Evolutionary conservation across 257 asterid species (phyloP).

Genomic region (Asclepias syriaca): DNA sequence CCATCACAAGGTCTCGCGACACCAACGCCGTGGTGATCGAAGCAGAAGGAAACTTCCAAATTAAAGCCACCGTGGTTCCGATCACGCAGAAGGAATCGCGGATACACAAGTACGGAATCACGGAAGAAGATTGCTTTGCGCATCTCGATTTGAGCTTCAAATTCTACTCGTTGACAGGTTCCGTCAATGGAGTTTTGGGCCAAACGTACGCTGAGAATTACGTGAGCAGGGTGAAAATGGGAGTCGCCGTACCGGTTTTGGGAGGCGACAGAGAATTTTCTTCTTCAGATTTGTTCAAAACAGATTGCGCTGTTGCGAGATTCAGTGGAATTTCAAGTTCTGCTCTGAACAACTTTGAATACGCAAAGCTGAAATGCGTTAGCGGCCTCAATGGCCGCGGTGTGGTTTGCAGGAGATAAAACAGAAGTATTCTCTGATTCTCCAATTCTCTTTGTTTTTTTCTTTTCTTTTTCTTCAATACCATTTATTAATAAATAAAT

Average conservation of each 20-base stretch:
- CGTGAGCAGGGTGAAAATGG: conserved; percentile 70
- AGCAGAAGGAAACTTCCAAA: conserved; percentile 70
- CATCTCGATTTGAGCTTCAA: conserved; percentile 81
- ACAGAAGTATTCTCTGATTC: neutral
- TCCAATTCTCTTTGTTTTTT: neutral
- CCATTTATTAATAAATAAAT: neutral
- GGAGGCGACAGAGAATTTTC: conserved; percentile 66
- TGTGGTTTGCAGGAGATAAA: conserved; percentile 68
- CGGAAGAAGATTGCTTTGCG: conserved; percentile 68
- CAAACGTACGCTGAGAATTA: conserved; percentile 62
- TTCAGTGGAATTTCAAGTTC: conserved; percentile 32
- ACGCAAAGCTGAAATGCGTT: conserved; percentile 47
- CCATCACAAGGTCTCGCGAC: conserved; percentile 39
- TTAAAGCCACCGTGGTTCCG: conserved; percentile 66
- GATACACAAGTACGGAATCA: conserved; percentile 61
- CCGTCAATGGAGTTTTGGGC: conserved; percentile 69
- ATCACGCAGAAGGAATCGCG: conserved; percentile 53
- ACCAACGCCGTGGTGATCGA: conserved; percentile 49
- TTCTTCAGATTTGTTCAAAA: conserved; percentile 52
- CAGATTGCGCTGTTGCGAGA: conserved; percentile 63
- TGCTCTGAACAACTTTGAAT: conserved; percentile 13
- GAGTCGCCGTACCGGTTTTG: conserved; percentile 70
- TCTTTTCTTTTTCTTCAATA: neutral
- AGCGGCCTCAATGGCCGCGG: conserved; percentile 55
- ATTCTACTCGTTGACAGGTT: conserved; percentile 56